Conservation (phyloP, 441 rosid species). For the Jatropha podagrica region DNA sequence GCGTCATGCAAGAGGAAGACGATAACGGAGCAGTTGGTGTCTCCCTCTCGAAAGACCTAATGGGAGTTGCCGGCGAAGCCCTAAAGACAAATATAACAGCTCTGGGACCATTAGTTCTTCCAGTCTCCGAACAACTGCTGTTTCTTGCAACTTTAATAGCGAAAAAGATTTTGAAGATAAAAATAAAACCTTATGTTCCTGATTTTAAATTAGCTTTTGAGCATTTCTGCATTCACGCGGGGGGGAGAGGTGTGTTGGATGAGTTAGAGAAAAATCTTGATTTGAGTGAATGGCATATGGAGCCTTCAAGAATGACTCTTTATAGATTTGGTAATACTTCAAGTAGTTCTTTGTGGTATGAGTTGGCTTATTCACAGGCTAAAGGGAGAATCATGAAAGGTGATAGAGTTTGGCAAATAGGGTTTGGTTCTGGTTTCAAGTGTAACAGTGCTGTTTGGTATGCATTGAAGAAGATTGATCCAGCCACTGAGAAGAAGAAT, state of each 20-base stretch:
- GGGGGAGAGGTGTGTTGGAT: constrained; percentile 76
- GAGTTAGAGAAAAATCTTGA: constrained; percentile 62
- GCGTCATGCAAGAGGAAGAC: constrained; percentile 70
- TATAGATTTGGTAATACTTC: constrained; percentile 81
- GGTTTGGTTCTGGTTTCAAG: constrained; percentile 86
- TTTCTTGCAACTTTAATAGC: constrained; percentile 44
- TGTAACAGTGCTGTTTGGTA: constrained; percentile 76
- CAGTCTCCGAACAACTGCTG: constrained; percentile 58
- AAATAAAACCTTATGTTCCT: constrained; percentile 58
- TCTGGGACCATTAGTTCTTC: constrained; percentile 75
- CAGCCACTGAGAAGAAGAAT: constrained; percentile 38
- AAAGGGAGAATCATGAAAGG: constrained; percentile 59
- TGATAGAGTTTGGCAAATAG: constrained; percentile 81
- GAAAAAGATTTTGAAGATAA: constrained; percentile 48
- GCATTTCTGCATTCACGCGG: constrained; percentile 84
- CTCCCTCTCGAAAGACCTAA: constrained; percentile 59
- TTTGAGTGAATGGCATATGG: constrained; percentile 68
- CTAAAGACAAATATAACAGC: constrained; percentile 69
- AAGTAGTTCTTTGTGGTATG: constrained; percentile 82
- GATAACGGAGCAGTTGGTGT: constrained; percentile 51
- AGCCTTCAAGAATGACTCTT: constrained; percentile 80
- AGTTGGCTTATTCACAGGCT: constrained; percentile 66
- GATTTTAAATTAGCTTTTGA: constrained; percentile 69
- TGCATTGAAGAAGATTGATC: constrained; percentile 42
- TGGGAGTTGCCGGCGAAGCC: constrained; percentile 69